phyloP scores from a whole-genome alignment of 2,329 filamentous ascomycete genomes.

The Neurospora sp. region DNA sequence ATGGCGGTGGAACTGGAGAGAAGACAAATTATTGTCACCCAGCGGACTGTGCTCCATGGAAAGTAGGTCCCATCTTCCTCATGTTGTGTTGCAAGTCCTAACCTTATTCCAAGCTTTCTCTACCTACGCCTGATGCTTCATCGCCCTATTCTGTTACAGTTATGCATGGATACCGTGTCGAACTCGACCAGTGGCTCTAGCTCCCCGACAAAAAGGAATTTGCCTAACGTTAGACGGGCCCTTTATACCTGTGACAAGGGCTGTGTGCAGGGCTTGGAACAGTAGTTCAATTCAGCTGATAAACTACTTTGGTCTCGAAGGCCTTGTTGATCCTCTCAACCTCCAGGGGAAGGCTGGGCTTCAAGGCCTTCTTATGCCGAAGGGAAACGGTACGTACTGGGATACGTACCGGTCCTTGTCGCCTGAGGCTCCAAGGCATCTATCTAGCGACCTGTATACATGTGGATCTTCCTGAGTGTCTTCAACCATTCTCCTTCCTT shows the following conservation, averaged over 20 bases:
- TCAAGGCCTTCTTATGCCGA: no score
- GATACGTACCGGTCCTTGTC: no score
- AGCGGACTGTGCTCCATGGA: conserved; percentile 10
- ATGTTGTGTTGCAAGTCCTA: background rate
- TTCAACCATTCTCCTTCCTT: no score
- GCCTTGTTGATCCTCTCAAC: no score
- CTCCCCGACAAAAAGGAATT: background rate
- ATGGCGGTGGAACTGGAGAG: conserved; percentile 4
- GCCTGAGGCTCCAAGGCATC: no score
- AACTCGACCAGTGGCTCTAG: background rate
- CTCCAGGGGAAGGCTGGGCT: no score
- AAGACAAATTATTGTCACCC: conserved; percentile 6
- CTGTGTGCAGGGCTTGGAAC: no score
- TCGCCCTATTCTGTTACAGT: conserved; percentile 13
- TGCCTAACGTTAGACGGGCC: conserved; percentile 3
- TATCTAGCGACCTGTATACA: no score
- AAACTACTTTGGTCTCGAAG: no score
- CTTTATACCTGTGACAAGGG: conserved; percentile 11
- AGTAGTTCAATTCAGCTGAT: no score
- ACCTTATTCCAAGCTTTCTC: conserved; percentile 8
- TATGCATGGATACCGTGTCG: conserved; percentile 7
- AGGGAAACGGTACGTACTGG: no score
- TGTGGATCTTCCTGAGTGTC: no score
- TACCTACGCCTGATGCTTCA: conserved; percentile 16
- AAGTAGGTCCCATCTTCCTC: conserved; percentile 1